Evolutionary conservation across 2,329 filamentous ascomycete genomes (phyloP).

Genomic region (Aspergillus udagawae): DNA sequence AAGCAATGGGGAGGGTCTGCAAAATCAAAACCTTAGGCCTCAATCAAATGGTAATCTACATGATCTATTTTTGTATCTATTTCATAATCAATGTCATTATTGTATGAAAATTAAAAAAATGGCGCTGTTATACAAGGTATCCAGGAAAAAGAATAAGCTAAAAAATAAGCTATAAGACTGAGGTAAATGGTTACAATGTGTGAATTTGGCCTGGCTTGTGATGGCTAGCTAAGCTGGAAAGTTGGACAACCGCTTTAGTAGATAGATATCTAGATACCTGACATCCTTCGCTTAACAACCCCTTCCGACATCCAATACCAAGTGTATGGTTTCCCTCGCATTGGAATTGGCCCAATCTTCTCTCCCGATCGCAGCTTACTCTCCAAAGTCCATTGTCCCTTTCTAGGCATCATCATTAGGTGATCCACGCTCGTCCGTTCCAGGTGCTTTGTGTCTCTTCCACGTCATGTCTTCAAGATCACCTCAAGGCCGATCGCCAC

Average conservation of each 20-base stretch:
- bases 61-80: neutral
- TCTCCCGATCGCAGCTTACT: neutral
- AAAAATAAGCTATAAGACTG: neutral
- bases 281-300: neutral
- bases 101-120: neutral
- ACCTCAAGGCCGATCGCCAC: slow-evolving; percentile 26
- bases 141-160: too few species aligned
- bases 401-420: neutral
- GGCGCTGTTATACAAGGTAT: neutral
- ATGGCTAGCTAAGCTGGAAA: neutral
- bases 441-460: neutral
- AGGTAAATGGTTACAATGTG: neutral
- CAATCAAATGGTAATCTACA: neutral
- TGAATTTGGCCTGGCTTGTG: neutral
- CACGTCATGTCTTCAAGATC: slow-evolving; percentile 23
- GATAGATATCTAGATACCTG: neutral
- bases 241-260: neutral
- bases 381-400: neutral
- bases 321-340: neutral
- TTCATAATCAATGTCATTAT: neutral
- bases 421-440: too few species aligned
- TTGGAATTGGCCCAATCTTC: neutral
- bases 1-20: slow-evolving; percentile 48
- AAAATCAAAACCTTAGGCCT: slow-evolving; percentile 3
- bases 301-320: neutral